These are phyloP conservation scores for Ambrosia artemisiifolia DNA, from an alignment of 129 eudicot genomes.

Conservation along the genomic window DNA sequence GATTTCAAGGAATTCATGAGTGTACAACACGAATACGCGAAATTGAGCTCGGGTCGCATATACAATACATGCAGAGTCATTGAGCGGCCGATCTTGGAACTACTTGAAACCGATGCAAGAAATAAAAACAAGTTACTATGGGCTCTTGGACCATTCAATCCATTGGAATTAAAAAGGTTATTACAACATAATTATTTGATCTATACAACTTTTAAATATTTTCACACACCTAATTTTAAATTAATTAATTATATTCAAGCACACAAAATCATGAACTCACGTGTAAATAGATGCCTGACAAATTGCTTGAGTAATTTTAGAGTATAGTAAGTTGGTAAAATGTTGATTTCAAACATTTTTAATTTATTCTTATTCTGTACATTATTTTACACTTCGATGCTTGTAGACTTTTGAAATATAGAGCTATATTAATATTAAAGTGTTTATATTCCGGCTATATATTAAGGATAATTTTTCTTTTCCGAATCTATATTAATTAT, in stretches of 20 bases:
- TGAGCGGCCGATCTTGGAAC: conserved; percentile 33
- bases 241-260: too few species aligned
- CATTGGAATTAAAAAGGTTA: background rate
- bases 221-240: background rate
- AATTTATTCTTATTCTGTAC: too few species aligned
- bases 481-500: too few species aligned
- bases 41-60: conserved; percentile 33
- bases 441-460: too few species aligned
- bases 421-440: too few species aligned
- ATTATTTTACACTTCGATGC: too few species aligned
- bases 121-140: conserved; percentile 29
- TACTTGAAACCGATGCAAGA: conserved; percentile 23
- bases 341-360: too few species aligned
- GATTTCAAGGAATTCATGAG: conserved; percentile 27
- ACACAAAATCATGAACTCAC: background rate
- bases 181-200: background rate
- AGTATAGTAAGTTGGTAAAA: too few species aligned
- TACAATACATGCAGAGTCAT: conserved; percentile 35
- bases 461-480: too few species aligned
- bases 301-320: too few species aligned
- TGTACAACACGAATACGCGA: conserved; percentile 10
- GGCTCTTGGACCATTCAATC: conserved; percentile 48
- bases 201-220: background rate
- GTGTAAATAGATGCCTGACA: background rate
- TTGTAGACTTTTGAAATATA: too few species aligned